Evolutionary conservation across 352 stramenopile genomes (phyloP), one percentile per base, ranked within the genome.

Genomic region (Phytophthora multivora): DNA sequence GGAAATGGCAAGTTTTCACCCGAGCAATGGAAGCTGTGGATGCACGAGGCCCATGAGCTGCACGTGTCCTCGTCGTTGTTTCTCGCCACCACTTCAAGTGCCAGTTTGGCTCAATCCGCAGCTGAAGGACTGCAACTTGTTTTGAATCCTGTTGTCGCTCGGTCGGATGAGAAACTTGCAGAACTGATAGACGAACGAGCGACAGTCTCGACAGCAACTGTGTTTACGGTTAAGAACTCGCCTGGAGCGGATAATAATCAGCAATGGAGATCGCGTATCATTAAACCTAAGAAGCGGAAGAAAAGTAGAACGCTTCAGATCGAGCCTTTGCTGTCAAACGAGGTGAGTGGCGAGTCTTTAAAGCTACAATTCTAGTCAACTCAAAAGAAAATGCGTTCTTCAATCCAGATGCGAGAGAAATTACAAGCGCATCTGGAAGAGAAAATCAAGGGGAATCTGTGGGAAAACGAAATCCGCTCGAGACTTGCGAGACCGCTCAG

Each of bases 401-500:
- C n/a, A 13, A 3, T 10, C 23, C 25, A 86, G 79, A 88, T 88
- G 73, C 61, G 50, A 9, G 13, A 15, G 2, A 71, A 69, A 38
- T 51, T 88, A 1, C 56, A 72, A 21, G 46, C 28, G 5, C 76
- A 88, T 25, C 33, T 88, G 10, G 48, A 73, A 43, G 51, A 57
- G 6, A 81, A 81, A 31, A 73, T 83, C 33, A 64, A 71, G n/a
- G 79, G 79, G 13, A 36, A 71, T 15, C 73, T 83, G 11, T 88
- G 79, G 79, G 60, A 83, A 15, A 82, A 83, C 39, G 76, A 88
- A 48, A 62, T 88, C 12, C 73, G 79, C 0, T 88, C 79, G 12
- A 51, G 51, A 4, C 66, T 88, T 5, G 76, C 76, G 12, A 66
- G 79, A 28, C 79, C 79, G 21, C 64, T 88, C 1, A 83, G 76